Percentiles rank a stretch among this genome's conserved stretches.
phyloP scores from a whole-genome alignment of 2,329 filamentous ascomycete species.

The Colletotrichum scovillei region DNA sequence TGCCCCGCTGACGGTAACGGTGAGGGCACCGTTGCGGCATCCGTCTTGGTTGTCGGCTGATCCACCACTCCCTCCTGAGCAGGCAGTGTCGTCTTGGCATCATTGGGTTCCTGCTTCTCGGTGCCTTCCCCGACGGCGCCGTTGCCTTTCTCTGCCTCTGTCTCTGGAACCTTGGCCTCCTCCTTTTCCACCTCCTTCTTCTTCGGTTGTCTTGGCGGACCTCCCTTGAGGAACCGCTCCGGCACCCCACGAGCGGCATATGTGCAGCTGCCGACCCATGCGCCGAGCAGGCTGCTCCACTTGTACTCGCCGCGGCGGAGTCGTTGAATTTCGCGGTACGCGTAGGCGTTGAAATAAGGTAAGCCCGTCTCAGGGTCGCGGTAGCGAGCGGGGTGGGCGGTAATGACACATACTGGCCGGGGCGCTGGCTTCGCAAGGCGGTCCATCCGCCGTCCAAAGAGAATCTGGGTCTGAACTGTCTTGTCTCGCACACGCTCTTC shows the following conservation, averaged over 20 bases:
- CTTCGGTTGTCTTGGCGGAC: conserved; percentile 40
- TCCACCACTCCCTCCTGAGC: not conserved
- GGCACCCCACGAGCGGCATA: conserved; percentile 82
- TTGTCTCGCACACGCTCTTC: conserved; percentile 67
- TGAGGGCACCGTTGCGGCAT: not conserved
- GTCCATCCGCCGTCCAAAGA: conserved; percentile 68
- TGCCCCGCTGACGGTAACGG: conserved; percentile 17
- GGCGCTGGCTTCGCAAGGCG: conserved; percentile 65
- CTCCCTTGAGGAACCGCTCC: conserved; percentile 71
- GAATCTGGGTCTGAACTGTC: conserved; percentile 66
- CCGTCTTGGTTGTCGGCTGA: not conserved
- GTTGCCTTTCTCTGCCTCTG: not conserved
- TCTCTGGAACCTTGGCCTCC: not conserved
- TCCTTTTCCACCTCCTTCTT: conserved; percentile 34
- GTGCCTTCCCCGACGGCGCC: conserved; percentile 35
- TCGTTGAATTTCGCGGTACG: conserved; percentile 84
- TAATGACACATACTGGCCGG: conserved; percentile 80
- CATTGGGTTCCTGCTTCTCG: conserved; percentile 31
- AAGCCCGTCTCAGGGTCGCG: conserved; percentile 87
- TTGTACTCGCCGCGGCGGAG: conserved; percentile 79
- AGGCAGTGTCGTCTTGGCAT: conserved; percentile 28
- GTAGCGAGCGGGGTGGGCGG: conserved; percentile 83
- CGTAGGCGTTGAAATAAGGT: conserved; percentile 81
- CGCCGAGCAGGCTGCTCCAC: conserved; percentile 85
- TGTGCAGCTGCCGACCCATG: conserved; percentile 79